phyloP scores from a whole-genome alignment of 768 basidiomycete genomes.

The Boletus reticuloceps region DNA sequence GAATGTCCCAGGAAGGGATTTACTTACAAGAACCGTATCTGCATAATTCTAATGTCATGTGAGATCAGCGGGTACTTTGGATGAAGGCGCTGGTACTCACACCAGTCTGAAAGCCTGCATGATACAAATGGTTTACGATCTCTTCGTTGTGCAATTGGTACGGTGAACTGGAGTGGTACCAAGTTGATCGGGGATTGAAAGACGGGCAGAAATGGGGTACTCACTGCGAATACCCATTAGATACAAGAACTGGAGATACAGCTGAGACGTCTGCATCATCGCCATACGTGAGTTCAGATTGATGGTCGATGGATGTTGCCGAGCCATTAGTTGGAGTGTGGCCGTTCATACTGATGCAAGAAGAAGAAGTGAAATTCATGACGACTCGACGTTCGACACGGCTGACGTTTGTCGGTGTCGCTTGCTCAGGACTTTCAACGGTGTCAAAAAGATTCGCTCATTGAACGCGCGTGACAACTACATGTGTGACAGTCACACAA shows the following conservation, averaged over 20 bases:
- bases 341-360: conserved; percentile 47
- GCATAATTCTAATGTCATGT: conserved; percentile 64
- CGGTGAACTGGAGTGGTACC: conserved; percentile 33
- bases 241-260: conserved; percentile 37
- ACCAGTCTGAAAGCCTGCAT: conserved; percentile 77
- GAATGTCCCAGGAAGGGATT: conserved; percentile 1
- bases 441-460: conserved; percentile 19
- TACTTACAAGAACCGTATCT: conserved; percentile 72
- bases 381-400: background rate
- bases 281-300: conserved; percentile 37
- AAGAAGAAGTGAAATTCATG: conserved; percentile 32
- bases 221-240: conserved; percentile 63
- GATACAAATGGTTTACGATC: conserved; percentile 76
- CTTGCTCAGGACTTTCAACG: conserved; percentile 1
- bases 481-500: conserved; percentile 20
- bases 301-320: conserved; percentile 36
- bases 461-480: conserved; percentile 15
- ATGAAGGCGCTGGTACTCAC: conserved; percentile 45
- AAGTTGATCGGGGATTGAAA: conserved; percentile 6
- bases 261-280: conserved; percentile 24
- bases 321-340: conserved; percentile 51
- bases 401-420: background rate
- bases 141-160: conserved; percentile 71
- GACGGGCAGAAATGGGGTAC: conserved; percentile 26
- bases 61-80: conserved; percentile 7